Conservation (phyloP, 371 early-diverging fungal species). For the Apophysomyces trapeziformis region DNA sequence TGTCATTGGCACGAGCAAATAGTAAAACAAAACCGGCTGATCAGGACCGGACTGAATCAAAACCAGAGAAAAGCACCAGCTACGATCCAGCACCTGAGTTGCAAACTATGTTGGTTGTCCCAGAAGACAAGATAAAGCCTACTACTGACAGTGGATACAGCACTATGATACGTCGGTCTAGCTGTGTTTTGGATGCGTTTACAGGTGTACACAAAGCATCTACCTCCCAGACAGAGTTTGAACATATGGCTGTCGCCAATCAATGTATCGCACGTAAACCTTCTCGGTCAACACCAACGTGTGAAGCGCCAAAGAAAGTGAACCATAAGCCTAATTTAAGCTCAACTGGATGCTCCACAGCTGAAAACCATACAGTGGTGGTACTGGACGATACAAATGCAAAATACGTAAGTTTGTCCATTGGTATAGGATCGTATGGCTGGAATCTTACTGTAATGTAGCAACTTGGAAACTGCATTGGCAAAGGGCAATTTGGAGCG, state of each 20-base stretch:
- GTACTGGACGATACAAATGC: constrained; percentile 1
- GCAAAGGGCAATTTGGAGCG: constrained; percentile 86
- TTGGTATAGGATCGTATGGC: neutral
- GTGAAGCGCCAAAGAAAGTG: neutral
- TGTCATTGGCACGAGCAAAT: constrained; percentile 23
- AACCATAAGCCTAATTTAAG: neutral
- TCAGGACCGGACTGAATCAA: neutral
- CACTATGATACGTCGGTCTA: constrained; percentile 18
- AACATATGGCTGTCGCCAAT: neutral
- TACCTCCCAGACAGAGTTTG: constrained; percentile 1
- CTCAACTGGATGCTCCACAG: neutral
- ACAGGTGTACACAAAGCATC: neutral
- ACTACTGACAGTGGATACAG: constrained; percentile 31
- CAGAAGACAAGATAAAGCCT: constrained; percentile 6
- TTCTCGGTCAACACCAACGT: constrained; percentile 18
- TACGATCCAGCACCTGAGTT: neutral
- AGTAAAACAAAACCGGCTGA: neutral
- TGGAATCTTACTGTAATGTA: constrained; percentile 19
- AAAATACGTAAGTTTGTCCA: constrained; percentile 16
- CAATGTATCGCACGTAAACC: neutral
- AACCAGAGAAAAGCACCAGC: neutral
- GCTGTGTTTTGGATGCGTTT: constrained; percentile 9
- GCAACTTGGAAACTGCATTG: constrained; percentile 87
- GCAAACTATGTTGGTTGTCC: neutral
- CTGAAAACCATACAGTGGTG: neutral